Evolutionary conservation across 1,139 yeast species (phyloP), one percentile per base, ranked within the genome.

Genomic region (Sugiyamaella novakii): DNA sequence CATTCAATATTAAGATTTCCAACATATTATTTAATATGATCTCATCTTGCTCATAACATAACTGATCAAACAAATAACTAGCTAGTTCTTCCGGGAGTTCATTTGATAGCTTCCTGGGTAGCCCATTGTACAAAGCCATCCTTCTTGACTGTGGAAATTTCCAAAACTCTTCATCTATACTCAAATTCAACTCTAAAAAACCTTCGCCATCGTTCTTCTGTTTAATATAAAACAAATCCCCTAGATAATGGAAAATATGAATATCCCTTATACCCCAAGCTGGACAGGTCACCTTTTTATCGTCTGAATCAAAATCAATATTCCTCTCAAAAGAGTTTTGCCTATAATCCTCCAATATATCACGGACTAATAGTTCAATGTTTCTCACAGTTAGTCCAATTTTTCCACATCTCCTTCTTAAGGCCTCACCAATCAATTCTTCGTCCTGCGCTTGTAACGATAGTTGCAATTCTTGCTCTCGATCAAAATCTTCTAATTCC

Each of bases 181-280:
- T 15, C 35, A 10, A 3, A 17, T 19, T 6, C 19, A 15, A 11
- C 4, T 15, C 12, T 15, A 31, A 17, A 31, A 31, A 8, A 22
- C 10, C 19, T 11, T 22, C 15, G 3, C 17, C 29, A 29, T 29
- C 6, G 36, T 30, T n/a, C 33, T 17, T 21, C 24, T 33, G 39
- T n/a, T 25, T 10, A 3, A 12, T 11, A 33, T 42, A 42, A 31
- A 42, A 22, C 5, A 14, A 10, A 15, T 42, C 46, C 2, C 46
- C 46, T 17, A 42, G 24, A 25, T 42, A 42, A 33, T 11, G 3
- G 27, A 42, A 42, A 10, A 42, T 21, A 42, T 42, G 46, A 25
- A 42, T 33, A 33, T 42, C 46, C 31, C 33, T 14, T 25, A 12
- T 27, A 33, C 46, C 40, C 46, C 46, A 42, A 10, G 8, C n/a